These are phyloP conservation scores for Conoideocrella luteorostrata DNA, from an alignment of 2,329 filamentous ascomycete genomes.

Conservation along the genomic window DNA sequence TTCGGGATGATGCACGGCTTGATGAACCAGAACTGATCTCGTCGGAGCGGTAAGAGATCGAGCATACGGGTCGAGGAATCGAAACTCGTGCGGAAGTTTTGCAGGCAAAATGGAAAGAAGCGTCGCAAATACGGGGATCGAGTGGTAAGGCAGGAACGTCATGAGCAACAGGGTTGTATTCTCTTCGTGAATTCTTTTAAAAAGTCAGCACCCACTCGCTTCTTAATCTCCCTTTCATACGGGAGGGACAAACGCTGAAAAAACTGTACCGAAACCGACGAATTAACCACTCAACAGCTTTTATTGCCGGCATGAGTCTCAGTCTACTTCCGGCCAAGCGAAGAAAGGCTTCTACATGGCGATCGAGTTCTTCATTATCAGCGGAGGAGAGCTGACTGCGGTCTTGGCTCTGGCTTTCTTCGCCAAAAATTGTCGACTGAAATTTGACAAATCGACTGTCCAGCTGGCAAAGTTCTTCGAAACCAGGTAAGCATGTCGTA, in stretches of 20 bases:
- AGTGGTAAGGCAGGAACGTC: constrained; percentile 90
- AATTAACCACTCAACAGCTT: constrained; percentile 91
- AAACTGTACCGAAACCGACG: constrained; percentile 71
- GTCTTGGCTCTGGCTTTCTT: constrained; percentile 86
- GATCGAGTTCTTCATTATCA: constrained; percentile 78
- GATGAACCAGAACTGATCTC: constrained; percentile 74
- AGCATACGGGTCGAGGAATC: constrained; percentile 82
- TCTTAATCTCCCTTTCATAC: no score
- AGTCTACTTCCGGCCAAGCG: constrained; percentile 70
- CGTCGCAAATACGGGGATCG: constrained; percentile 75
- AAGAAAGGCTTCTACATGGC: constrained; percentile 74
- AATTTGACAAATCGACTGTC: constrained; percentile 75
- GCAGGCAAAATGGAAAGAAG: constrained; percentile 79
- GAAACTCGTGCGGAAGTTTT: constrained; percentile 68
- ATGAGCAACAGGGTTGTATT: constrained; percentile 74
- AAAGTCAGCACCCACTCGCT: constrained; percentile 7
- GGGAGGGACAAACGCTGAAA: background rate
- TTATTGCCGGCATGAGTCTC: constrained; percentile 79
- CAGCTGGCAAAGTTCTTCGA: constrained; percentile 81
- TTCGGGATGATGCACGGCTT: constrained; percentile 68
- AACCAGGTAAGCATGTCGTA: constrained; percentile 80
- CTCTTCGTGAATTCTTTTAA: constrained; percentile 74
- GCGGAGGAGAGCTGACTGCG: constrained; percentile 72
- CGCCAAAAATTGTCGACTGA: constrained; percentile 76
- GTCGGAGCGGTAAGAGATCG: constrained; percentile 70